Evolutionary conservation across 768 basidiomycete genomes (phyloP).

Genomic region (Infundibulicybe gibba): DNA sequence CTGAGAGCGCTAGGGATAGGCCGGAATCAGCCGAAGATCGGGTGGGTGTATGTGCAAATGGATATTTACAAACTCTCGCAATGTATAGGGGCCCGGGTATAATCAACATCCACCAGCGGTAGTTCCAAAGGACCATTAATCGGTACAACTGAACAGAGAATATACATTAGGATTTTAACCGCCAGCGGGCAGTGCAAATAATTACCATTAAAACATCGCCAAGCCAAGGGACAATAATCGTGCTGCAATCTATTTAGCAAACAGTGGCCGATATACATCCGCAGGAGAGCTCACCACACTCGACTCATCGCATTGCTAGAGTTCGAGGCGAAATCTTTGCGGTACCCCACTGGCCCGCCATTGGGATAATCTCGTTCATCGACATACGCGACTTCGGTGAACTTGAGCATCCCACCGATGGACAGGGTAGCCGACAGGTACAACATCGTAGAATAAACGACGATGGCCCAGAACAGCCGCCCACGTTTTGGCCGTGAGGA

Average conservation of each 20-base stretch:
- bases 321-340: slow-evolving; percentile 7
- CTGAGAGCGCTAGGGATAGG: slow-evolving; percentile 22
- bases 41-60: not conserved
- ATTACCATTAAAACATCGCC: slow-evolving; percentile 33
- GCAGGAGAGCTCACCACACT: slow-evolving; percentile 20
- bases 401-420: slow-evolving; percentile 25
- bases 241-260: slow-evolving; percentile 11
- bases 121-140: slow-evolving; percentile 29
- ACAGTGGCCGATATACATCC: not conserved
- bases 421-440: slow-evolving; percentile 27
- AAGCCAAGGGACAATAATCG: slow-evolving; percentile 27
- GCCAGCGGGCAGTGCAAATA: not conserved
- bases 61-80: slow-evolving; percentile 24
- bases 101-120: slow-evolving; percentile 20
- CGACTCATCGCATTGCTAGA: slow-evolving; percentile 27
- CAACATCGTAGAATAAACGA: slow-evolving; percentile 26
- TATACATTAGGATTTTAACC: not conserved
- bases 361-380: slow-evolving; percentile 11
- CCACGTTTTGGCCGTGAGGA: slow-evolving; percentile 30
- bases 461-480: slow-evolving; percentile 27
- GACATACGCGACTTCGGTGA: slow-evolving; percentile 26
- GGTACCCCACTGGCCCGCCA: slow-evolving; percentile 13
- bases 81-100: slow-evolving; percentile 26
- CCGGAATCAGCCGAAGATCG: not conserved
- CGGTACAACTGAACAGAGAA: slow-evolving; percentile 28